These are phyloP conservation scores for Albatrellus ellisii DNA, from an alignment of 768 basidiomycete species.

Conservation along the genomic window DNA sequence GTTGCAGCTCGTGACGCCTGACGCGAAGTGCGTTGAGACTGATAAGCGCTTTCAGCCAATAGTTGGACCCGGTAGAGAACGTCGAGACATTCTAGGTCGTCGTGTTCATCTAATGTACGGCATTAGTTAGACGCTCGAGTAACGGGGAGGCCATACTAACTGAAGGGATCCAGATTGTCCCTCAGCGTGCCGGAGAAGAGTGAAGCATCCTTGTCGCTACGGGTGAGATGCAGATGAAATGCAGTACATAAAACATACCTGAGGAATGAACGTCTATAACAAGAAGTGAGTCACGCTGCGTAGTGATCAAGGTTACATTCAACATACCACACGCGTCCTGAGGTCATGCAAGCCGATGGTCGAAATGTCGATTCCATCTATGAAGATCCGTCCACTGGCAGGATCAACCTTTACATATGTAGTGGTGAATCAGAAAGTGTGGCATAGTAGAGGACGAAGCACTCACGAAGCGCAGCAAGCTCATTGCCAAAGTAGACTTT, in stretches of 20 bases:
- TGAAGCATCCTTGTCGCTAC: constrained; percentile 34
- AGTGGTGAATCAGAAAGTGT: neutral
- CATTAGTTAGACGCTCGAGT: neutral
- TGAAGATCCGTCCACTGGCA: constrained; percentile 54
- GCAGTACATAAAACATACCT: constrained; percentile 7
- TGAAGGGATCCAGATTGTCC: constrained; percentile 65
- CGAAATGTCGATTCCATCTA: constrained; percentile 84
- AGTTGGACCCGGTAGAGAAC: constrained; percentile 76
- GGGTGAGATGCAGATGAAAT: neutral
- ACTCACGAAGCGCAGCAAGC: constrained; percentile 67
- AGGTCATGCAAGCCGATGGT: constrained; percentile 77
- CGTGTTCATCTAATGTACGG: constrained; percentile 44
- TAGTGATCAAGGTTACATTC: constrained; percentile 2
- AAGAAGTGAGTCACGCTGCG: constrained; percentile 3
- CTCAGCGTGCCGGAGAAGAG: constrained; percentile 72
- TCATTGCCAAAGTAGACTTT: constrained; percentile 79
- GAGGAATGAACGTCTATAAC: constrained; percentile 68
- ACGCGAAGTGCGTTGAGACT: constrained; percentile 38
- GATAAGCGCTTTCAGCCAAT: constrained; percentile 34
- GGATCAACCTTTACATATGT: constrained; percentile 48
- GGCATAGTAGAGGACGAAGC: neutral
- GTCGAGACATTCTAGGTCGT: constrained; percentile 68
- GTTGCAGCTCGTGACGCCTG: constrained; percentile 34
- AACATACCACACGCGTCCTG: constrained; percentile 54
- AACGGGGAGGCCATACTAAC: constrained; percentile 21